Conservation (phyloP, 2,329 filamentous ascomycete species). For the Passalora sequoiae region DNA sequence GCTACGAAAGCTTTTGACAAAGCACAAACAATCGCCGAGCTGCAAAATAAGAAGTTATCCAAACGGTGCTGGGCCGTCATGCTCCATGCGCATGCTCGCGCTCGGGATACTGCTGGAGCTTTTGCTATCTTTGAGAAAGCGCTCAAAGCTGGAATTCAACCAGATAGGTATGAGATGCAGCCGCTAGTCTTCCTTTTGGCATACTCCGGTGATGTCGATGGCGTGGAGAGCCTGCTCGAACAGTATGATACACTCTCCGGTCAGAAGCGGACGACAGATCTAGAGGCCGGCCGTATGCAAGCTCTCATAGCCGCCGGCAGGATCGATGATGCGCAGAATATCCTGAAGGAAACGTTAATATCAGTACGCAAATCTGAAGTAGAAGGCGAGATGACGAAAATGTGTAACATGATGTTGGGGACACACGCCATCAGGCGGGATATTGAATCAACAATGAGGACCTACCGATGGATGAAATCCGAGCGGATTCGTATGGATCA, state of each 20-base stretch:
- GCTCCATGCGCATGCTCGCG: slow-evolving; percentile 63
- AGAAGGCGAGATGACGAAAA: slow-evolving; percentile 51
- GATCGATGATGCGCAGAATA: slow-evolving; percentile 38
- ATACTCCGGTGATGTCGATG: slow-evolving; percentile 65
- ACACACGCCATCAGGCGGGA: slow-evolving; percentile 63
- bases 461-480: slow-evolving; percentile 53
- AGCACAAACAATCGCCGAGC: slow-evolving; percentile 43
- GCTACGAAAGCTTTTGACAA: slow-evolving; percentile 58
- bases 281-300: slow-evolving; percentile 62
- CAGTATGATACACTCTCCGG: slow-evolving; percentile 52
- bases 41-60: slow-evolving; percentile 44
- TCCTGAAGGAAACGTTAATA: slow-evolving; percentile 53
- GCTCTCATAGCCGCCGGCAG: slow-evolving; percentile 52
- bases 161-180: slow-evolving; percentile 62
- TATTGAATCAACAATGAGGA: slow-evolving; percentile 48
- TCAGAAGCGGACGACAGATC: slow-evolving; percentile 50
- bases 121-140: slow-evolving; percentile 61
- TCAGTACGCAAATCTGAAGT: slow-evolving; percentile 39
- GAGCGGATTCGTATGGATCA: slow-evolving; percentile 49
- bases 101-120: slow-evolving; percentile 62
- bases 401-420: slow-evolving; percentile 75
- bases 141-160: slow-evolving; percentile 40
- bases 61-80: slow-evolving; percentile 68
- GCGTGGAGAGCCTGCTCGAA: slow-evolving; percentile 60
- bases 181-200: slow-evolving; percentile 70